Percentiles rank a stretch among this genome's conserved stretches.
Evolutionary conservation across 2,329 filamentous ascomycete species (phyloP).

Genomic region (Stachybotrys chartarum): DNA sequence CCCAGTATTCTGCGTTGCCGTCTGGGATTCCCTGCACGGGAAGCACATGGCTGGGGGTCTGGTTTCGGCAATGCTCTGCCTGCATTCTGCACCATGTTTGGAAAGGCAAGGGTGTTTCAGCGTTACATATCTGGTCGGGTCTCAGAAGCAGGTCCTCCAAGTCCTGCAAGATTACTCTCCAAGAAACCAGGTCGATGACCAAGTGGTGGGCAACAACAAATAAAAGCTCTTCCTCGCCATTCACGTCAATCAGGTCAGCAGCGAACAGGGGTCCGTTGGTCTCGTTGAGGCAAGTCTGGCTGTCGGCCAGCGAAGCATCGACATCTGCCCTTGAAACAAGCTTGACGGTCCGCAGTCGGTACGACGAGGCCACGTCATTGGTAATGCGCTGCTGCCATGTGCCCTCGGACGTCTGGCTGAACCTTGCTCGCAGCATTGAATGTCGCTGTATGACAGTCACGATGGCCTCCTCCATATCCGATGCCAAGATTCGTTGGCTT

Average conservation of each 20-base stretch:
- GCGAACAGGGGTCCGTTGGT: constrained; percentile 9
- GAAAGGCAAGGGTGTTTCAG: constrained; percentile 19
- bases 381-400: constrained; percentile 4
- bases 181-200: constrained; percentile 38
- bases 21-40: constrained; percentile 6
- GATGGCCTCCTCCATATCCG: constrained; percentile 2
- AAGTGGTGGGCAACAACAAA: constrained; percentile 30
- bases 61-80: constrained; percentile 4
- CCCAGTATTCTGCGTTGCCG: constrained; percentile 17
- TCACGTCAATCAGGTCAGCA: constrained; percentile 8
- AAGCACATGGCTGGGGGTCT: constrained; percentile 15
- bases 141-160: constrained; percentile 28
- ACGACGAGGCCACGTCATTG: constrained; percentile 1
- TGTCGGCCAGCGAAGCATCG: not conserved
- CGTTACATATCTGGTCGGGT: constrained; percentile 3
- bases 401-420: not conserved
- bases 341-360: not conserved
- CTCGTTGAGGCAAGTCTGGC: constrained; percentile 4
- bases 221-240: constrained; percentile 16
- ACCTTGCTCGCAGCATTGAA: constrained; percentile 9
- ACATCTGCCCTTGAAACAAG: not conserved
- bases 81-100: constrained; percentile 31
- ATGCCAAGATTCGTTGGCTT: not conserved
- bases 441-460: constrained; percentile 4
- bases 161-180: constrained; percentile 35